Percentiles rank a stretch among this genome's conserved stretches.
Evolutionary conservation across 768 basidiomycete genomes (phyloP).

Genomic region (Pluteus cervinus): DNA sequence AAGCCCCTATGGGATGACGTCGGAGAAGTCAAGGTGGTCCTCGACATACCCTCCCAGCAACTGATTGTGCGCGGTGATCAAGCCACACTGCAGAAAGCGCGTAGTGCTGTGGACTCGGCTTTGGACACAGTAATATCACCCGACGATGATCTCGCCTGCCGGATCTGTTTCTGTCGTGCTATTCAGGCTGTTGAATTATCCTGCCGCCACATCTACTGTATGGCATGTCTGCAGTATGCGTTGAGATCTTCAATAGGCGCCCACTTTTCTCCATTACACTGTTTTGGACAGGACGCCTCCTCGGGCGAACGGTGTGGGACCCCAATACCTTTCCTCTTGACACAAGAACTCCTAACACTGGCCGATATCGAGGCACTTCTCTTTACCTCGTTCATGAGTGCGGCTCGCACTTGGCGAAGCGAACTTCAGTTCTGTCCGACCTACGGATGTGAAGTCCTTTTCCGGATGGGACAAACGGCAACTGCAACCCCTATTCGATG

Average conservation of each 20-base stretch:
- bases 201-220: constrained; percentile 52
- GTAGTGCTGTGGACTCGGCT: constrained; percentile 13
- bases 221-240: constrained; percentile 38
- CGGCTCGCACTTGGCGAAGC: constrained; percentile 32
- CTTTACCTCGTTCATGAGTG: constrained; percentile 32
- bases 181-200: constrained; percentile 26
- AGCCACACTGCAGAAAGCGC: constrained; percentile 22
- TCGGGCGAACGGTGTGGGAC: constrained; percentile 25
- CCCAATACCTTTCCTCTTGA: constrained; percentile 30
- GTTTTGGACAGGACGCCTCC: constrained; percentile 13
- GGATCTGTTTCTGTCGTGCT: constrained; percentile 33
- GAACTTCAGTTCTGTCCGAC: constrained; percentile 53
- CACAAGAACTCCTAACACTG: constrained; percentile 31
- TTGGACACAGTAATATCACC: constrained; percentile 3
- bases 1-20: constrained; percentile 29
- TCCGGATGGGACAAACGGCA: constrained; percentile 23
- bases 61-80: constrained; percentile 37
- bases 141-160: constrained; percentile 20
- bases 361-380: constrained; percentile 34
- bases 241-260: constrained; percentile 26
- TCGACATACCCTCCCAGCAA: constrained; percentile 35
- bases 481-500: constrained; percentile 25
- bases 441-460: constrained; percentile 42
- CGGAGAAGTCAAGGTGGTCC: constrained; percentile 32
- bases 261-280: constrained; percentile 31